Conservation (phyloP, 371 early-diverging fungal species). For the Mucor indicus region DNA sequence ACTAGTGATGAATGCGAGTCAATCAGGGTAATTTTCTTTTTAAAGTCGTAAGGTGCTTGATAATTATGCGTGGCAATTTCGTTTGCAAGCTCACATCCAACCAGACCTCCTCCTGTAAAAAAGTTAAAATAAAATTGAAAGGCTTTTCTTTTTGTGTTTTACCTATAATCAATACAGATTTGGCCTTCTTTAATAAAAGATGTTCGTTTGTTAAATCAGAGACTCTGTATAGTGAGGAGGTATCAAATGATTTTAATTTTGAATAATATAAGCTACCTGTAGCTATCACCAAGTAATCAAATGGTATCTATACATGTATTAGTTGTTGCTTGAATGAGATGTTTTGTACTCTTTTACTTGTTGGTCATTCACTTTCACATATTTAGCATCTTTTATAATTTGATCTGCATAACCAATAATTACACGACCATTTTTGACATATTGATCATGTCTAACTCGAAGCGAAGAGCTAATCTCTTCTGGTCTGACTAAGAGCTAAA, state of each 20-base stretch:
- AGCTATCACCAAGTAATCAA: conserved; percentile 68
- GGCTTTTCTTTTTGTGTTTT: no score
- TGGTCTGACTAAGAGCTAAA: conserved; percentile 26
- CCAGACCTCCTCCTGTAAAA: conserved; percentile 55
- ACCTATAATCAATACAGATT: conserved; percentile 51
- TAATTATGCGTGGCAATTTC: conserved; percentile 46
- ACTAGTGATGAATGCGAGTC: conserved; percentile 36
- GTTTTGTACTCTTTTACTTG: conserved; percentile 12
- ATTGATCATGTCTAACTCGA: conserved; percentile 35
- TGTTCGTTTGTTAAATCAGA: conserved; percentile 29
- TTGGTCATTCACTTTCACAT: conserved; percentile 26
- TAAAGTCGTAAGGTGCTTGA: conserved; percentile 22
- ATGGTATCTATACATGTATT: conserved; percentile 18
- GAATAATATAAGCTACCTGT: conserved; percentile 63
- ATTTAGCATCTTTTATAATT: conserved; percentile 18
- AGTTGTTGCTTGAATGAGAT: neutral
- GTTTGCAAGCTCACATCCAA: conserved; percentile 61
- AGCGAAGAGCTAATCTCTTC: conserved; percentile 29
- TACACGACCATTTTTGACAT: conserved; percentile 33
- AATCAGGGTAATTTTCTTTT: conserved; percentile 54
- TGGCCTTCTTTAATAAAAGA: conserved; percentile 55
- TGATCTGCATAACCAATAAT: conserved; percentile 36
- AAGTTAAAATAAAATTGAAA: neutral
- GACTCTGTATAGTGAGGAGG: conserved; percentile 29
- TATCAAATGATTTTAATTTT: conserved; percentile 39